phyloP scores from a whole-genome alignment of 306 rosid species.

The Cicer pinnatifidum region DNA sequence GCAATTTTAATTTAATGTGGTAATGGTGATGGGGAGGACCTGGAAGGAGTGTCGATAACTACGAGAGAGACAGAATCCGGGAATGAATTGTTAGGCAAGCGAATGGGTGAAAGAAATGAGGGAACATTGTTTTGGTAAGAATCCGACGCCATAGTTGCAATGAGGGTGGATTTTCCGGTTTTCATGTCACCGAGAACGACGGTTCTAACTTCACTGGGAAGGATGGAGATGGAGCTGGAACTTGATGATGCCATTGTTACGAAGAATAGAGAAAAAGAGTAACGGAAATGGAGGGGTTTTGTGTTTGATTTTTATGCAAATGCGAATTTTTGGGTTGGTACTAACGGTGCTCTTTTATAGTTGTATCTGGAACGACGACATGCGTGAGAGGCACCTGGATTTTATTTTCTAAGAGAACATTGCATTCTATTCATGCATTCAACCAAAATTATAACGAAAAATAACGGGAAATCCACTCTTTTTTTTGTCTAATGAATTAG shows the following conservation, averaged over 20 bases:
- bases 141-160: conserved; percentile 44
- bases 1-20: neutral
- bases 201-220: conserved; percentile 12
- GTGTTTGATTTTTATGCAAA: neutral
- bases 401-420: too few relatives aligned
- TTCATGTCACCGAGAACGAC: conserved; percentile 55
- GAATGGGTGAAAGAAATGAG: conserved; percentile 43
- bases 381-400: too few relatives aligned
- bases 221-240: neutral
- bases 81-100: conserved; percentile 40
- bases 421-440: too few relatives aligned
- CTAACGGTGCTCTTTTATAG: too few relatives aligned
- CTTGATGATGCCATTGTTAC: conserved; percentile 27
- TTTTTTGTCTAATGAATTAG: too few relatives aligned
- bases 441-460: too few relatives aligned
- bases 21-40: conserved; percentile 36
- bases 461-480: too few relatives aligned
- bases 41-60: conserved; percentile 47
- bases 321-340: too few relatives aligned
- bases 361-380: too few relatives aligned
- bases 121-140: conserved; percentile 43
- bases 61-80: conserved; percentile 40
- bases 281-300: neutral
- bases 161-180: conserved; percentile 77
- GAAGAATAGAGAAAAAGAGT: neutral